Base-by-base conservation (phyloP, 371 early-diverging fungal species). In the Nematocida sp. region DNA sequence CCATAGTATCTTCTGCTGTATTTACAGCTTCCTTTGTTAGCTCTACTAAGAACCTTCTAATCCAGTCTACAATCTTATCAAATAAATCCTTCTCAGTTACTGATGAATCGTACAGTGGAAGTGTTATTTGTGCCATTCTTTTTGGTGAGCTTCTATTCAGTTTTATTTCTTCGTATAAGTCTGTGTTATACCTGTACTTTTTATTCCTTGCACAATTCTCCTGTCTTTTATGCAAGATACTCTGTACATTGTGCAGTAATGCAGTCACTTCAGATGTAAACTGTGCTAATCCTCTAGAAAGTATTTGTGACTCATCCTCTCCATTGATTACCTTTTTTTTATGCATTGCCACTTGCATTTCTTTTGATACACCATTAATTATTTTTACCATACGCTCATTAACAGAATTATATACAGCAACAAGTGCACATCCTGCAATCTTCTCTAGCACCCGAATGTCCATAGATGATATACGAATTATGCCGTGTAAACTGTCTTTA, bases 341-440 rank as follows among this genome's bases (percentile, higher is more conserved):
- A 18, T 46, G 15, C 33, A 67, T 40, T 9, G 15, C 7, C 45
- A 27, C 20, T 3, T 45, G 20, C 39, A 75, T 45, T 6, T 45
- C 70, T 1, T 13, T 42, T 46, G 76, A 46, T 4, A 33, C 52
- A 25, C 66, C 70, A 52, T 75, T 75, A 42, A 75, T 60, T 45
- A 40, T 66, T 27, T 54, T 33, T 6, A 75, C 46, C 20, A 67
- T 42, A 13, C 2, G 23, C 23, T 40, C 13, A n/a, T 75, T 40
- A n/a, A 70, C 57, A 13, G 67, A 7, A 33, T 75, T 42, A 39
- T 75, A 44, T 15, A 75, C 52, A 4, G 52, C 18, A 42, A 45
- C 55, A 11, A 64, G 52, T 13, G 64, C 23, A 18, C 72, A 75
- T 1, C 76, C 76, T 7, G 50, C 54, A 20, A 66, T 47, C 23